phyloP scores from a whole-genome alignment of 345 rosid species.

The Chamaenerion angustifolium region DNA sequence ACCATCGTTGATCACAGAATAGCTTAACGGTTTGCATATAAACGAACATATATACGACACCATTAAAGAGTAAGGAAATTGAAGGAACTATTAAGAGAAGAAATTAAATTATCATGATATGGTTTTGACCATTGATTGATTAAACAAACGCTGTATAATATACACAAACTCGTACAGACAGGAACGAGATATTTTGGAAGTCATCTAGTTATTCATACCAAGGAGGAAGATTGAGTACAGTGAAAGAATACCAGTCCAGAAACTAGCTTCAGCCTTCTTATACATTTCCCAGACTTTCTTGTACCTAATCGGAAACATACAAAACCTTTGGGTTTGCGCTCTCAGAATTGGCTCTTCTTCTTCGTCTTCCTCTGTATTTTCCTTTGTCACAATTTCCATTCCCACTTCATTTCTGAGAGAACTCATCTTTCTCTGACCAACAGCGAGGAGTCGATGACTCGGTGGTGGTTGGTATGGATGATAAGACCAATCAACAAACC shows the following conservation, averaged over 20 bases:
- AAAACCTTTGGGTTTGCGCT: conserved; percentile 66
- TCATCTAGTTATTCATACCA: not conserved
- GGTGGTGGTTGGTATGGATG: too few species aligned
- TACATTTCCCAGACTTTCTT: conserved; percentile 86
- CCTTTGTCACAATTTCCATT: conserved; percentile 4
- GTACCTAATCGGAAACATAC: conserved; percentile 80
- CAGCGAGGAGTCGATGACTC: too few species aligned
- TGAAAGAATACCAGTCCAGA: conserved; percentile 57
- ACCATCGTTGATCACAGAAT: too few species aligned
- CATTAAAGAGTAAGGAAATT: too few species aligned
- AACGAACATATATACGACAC: too few species aligned
- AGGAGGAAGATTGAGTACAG: not conserved
- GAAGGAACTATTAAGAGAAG: too few species aligned
- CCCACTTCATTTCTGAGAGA: conserved; percentile 15
- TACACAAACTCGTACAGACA: too few species aligned
- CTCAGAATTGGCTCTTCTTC: conserved; percentile 56
- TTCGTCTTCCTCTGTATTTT: conserved; percentile 9
- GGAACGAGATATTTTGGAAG: not conserved
- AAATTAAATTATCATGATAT: too few species aligned
- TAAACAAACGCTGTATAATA: too few species aligned
- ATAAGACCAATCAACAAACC: too few species aligned
- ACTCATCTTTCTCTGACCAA: conserved; percentile 14
- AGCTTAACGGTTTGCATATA: too few species aligned
- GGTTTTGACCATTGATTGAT: too few species aligned
- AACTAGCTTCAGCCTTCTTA: conserved; percentile 90